Evolutionary conservation across 805 yeast genomes (phyloP), one percentile per base, ranked within the genome.

Genomic region (Schwanniomyces occidentalis): DNA sequence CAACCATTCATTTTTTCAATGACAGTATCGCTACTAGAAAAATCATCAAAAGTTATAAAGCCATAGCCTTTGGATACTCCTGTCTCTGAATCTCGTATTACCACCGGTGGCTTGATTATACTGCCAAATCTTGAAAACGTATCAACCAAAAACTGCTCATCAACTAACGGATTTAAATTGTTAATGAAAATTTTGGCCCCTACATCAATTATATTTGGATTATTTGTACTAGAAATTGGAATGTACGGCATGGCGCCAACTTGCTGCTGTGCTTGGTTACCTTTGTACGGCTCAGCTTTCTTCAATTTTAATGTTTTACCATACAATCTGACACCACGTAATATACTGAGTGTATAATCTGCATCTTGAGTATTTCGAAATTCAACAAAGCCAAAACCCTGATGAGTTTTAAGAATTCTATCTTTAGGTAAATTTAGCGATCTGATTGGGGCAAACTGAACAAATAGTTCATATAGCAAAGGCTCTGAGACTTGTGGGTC

Each of bases 301-400:
- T 78, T 76, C 35, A 87, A 71, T 40, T 78, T 73, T 19, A 90
- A 45, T 2, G 73, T 63, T 46, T 81, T 76, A 2, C 82, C 85
- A 52, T 56, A 85, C 29, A 90, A 58, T 24, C 75, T 62, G 2
- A 79, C 61, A 5, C 88, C 89, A 39, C 73, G 65, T 52, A 86
- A 55, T 1, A 85, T 58, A 38, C 75, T 70, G 22, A 74, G 58
- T 1, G 80, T 86, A 54, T 89, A 91, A 6, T 79, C 82, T 0
- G 84, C 82, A 47, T 88, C 96, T 13, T 61, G 66, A 2, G 63
- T 60, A 10, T 69, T 63, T 32, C 65, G 59, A 49, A 85, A 82
- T 52, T 86, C 93, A 1, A 85, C 83, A 61, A 93, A 91, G 7
- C 95, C 97, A 63, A 70, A 91, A 4, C 97, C 97, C 50, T 84